Conservation (phyloP, 192 early-diverging fungal genomes). For the Podila minutissima region DNA sequence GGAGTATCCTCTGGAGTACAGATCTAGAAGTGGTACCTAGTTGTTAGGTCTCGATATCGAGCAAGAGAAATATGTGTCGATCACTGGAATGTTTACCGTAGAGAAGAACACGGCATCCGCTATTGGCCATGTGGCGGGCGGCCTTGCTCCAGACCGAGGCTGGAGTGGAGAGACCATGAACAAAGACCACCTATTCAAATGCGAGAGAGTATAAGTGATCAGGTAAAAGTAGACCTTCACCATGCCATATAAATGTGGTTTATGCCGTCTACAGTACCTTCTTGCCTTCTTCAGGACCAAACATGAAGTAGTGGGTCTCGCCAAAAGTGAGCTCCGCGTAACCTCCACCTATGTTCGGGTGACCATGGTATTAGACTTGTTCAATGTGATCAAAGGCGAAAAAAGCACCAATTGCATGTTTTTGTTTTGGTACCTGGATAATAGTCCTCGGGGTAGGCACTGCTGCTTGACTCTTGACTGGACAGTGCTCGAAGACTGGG, state of each 20-base stretch:
- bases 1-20: constrained; percentile 45
- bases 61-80: neutral
- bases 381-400: neutral
- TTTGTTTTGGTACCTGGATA: constrained; percentile 26
- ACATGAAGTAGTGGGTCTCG: constrained; percentile 48
- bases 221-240: neutral
- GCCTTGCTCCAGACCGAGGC: constrained; percentile 28
- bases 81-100: constrained; percentile 14
- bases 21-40: constrained; percentile 6
- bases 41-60: neutral
- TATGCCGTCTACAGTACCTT: constrained; percentile 16
- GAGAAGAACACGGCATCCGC: constrained; percentile 35
- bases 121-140: constrained; percentile 31
- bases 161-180: constrained; percentile 43
- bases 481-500: constrained; percentile 17
- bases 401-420: neutral
- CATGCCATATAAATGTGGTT: neutral
- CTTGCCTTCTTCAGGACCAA: constrained; percentile 51
- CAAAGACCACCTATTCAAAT: constrained; percentile 27
- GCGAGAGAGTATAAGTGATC: neutral
- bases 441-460: constrained; percentile 42
- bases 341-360: constrained; percentile 21
- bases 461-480: neutral
- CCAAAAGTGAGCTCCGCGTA: constrained; percentile 41
- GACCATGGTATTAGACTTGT: neutral